Evolutionary conservation across 2,329 filamentous ascomycete species (phyloP).

Genomic region (Emergomyces pasteurianus): DNA sequence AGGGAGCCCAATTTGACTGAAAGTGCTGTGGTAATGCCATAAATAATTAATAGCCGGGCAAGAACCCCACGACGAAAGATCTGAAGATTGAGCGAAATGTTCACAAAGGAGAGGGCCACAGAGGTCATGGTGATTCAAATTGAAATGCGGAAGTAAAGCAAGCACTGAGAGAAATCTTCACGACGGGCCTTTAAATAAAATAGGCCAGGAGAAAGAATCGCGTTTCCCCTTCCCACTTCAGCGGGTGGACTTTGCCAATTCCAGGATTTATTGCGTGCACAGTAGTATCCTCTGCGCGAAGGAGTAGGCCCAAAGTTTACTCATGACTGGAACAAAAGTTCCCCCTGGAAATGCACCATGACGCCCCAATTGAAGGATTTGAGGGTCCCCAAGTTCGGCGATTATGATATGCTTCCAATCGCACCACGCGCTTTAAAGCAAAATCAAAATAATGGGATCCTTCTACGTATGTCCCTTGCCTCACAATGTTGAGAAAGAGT

Average conservation of each 20-base stretch:
- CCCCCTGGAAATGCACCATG: too few species aligned
- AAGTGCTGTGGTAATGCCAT: background rate
- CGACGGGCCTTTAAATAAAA: background rate
- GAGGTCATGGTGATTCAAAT: background rate
- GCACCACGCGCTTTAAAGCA: too few species aligned
- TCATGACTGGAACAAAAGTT: too few species aligned
- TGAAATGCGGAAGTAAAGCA: background rate
- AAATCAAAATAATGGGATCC: too few species aligned
- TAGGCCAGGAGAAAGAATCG: too few species aligned
- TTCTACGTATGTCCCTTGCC: background rate
- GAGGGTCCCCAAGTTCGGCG: too few species aligned
- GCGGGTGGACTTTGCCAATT: background rate
- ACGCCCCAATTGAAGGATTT: too few species aligned
- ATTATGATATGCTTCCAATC: too few species aligned
- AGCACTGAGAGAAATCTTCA: background rate
- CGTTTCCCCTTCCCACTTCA: background rate
- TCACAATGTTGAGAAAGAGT: background rate
- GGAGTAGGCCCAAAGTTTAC: too few species aligned
- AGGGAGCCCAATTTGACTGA: background rate
- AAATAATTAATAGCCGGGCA: background rate
- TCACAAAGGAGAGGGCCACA: too few species aligned
- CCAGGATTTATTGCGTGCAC: too few species aligned
- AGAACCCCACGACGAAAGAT: background rate
- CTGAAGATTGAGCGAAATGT: background rate
- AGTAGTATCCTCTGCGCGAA: too few species aligned